Evolutionary conservation across 345 rosid genomes (phyloP), one percentile per base, ranked within the genome.

Genomic region (Brassica incana): DNA sequence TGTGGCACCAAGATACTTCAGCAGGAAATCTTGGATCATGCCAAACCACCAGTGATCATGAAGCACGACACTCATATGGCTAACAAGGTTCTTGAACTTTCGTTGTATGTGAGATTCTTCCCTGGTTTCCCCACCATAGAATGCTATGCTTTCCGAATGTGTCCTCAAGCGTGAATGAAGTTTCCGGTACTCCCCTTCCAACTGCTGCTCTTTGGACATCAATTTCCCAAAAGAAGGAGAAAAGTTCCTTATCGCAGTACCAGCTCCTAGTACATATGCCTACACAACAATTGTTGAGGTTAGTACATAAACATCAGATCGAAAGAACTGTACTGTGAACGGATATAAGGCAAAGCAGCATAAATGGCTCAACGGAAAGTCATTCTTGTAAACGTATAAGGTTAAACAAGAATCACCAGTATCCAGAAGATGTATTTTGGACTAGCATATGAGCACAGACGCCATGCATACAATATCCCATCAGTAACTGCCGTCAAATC

Each of bases 1-100:
- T 10, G 99, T 95, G 29, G 99, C 98, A 68, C 97, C 98, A 73
- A 95, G 96, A 86, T 95, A 95, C 84, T 95, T 95, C 80, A 93
- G 83, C 73, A 95, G 81, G 84, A 95, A 95, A 85, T 95, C 99
- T 73, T 95, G 98, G 84, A 96, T 92, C 97, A 96, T 96, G 84
- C 97, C 98, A 85, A 96, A 96, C 99, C 99, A 96, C 99, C 99
- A 96, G 76, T 93, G 96, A 23, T 96, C 94, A 77, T 90, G 97
- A 84, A 88, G 94, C 71, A 96, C 99, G 35, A 58, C 70, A 33
- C 89, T 83, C 90, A 96, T 79, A 83, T 96, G 99, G 67, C 81
- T 82, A 78, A 88, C 83, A 38, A 96, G 93, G 76, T 85, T 80
- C 83, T 74, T 88, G 86, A 96, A 96, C 84, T 92, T 96, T 82